Percentiles rank a stretch among this genome's conserved stretches.
phyloP scores from a whole-genome alignment of 2,329 filamentous ascomycete species.

The Sclerotinia minor region DNA sequence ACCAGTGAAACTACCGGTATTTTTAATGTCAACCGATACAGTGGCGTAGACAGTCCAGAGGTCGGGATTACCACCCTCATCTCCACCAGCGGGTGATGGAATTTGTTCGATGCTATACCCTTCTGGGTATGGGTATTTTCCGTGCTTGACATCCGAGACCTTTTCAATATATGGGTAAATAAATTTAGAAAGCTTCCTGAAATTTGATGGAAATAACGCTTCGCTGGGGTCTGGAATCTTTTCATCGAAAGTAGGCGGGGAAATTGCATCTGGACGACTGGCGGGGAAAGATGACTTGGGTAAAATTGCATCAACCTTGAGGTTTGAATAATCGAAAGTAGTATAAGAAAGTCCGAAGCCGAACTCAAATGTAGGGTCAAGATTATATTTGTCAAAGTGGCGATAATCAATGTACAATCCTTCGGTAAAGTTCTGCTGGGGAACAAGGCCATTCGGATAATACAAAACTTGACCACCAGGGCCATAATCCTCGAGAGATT shows the following conservation, averaged over 20 bases:
- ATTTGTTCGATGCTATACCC: constrained; percentile 50
- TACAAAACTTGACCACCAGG: constrained; percentile 68
- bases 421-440: constrained; percentile 81
- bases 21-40: constrained; percentile 57
- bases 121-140: constrained; percentile 44
- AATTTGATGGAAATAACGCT: constrained; percentile 56
- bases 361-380: constrained; percentile 80
- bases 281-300: constrained; percentile 41
- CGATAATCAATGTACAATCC: constrained; percentile 89
- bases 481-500: constrained; percentile 73
- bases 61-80: constrained; percentile 56
- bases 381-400: constrained; percentile 75
- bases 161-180: constrained; percentile 61
- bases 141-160: constrained; percentile 44
- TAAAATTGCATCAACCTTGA: constrained; percentile 46
- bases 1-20: constrained; percentile 55
- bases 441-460: constrained; percentile 65
- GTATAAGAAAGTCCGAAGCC: constrained; percentile 78
- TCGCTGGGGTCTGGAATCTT: constrained; percentile 51
- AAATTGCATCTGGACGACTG: constrained; percentile 42
- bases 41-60: constrained; percentile 57
- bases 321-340: constrained; percentile 56
- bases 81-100: constrained; percentile 62
- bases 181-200: constrained; percentile 60
- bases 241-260: constrained; percentile 52